Base-by-base conservation (phyloP, 192 early-diverging fungal genomes). In the Coemansia umbellata region DNA sequence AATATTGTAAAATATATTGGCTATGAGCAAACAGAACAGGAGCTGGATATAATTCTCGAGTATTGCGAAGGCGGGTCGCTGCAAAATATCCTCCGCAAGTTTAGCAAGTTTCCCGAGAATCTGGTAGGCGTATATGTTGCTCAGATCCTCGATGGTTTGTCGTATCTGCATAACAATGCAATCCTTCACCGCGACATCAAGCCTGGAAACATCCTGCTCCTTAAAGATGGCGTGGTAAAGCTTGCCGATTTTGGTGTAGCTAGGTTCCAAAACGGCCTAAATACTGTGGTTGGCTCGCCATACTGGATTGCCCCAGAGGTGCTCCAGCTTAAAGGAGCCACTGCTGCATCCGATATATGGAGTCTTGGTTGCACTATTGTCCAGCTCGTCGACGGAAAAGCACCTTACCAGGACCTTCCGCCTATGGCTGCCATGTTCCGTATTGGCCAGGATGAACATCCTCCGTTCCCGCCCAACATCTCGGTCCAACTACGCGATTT, bases 41-140 rank as follows among this genome's bases (percentile, higher is more conserved):
- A 63, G 37, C 81, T 93, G 33, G 90, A 91, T 75, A 87, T 94
- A 17, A 91, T 95, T 47, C 69, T 95, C 14, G 92, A 95, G 63
- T 80, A 82, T 45, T 89, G 87, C 50, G 86, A 88, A 55, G 85
- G 84, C 53, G 86, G 86, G 27, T 88, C 86, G 32, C 54, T 88
- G 37, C 82, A 85, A 28, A 84, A 71, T 55, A 74, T 88, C 23
- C 79, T 82, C 55, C 82, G 82, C 54, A 85, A 84, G 71, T 88
- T 87, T 58, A 85, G 84, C 62, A 81, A 82, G 56, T 78, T 86
- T 43, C 86, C 86, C 4, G 86, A 88, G 45, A 79, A 83, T 36
- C 62, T 88, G 21, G 82, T 86, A 15, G 85, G 83, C 13, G 81
- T 84, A n/a, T 88, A 88, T 31, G 82, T 87, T 8, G 76, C 77